Evolutionary conservation across 2,329 filamentous ascomycete species (phyloP), one percentile per base, ranked within the genome.

Genomic region (Gremmenia infestans): DNA sequence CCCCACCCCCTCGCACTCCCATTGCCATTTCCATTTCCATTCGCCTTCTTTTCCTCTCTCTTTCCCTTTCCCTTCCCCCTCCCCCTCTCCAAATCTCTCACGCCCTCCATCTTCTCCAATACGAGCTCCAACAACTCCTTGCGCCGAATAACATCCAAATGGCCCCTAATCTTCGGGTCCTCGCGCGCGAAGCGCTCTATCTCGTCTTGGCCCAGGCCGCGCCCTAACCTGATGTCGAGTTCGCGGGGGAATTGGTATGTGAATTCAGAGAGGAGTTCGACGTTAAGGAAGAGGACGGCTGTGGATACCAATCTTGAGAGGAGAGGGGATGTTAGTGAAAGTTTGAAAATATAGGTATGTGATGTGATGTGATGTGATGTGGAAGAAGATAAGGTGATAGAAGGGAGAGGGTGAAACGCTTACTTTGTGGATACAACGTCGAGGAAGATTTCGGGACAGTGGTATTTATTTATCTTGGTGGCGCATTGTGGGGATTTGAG

Each of bases 221-320:
- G 84, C 47, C 93, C 91, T 11, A 99, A 85, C 36, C 92, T 84
- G 57, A 87, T 77, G 71, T 99, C 94, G 12, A 99, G 81, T 70
- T 97, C 91, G 40, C 94, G 83, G 0, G 94, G 94, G 73, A 99
- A 99, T 70, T 94, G 91, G 74, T 97, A 96, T 76, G 96, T 97
- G 71, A 97, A 99, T 69, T 99, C 96, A 2, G 89, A 93, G 17
- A 99, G 82, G 19, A 99, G 81, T 74, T 99, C 95, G 11, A 97
- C 94, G 68, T 99, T 97, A 32, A 99, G 81, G 78, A 99, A 99
- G 0, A 99, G 83, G 8, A 99, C 94, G 2, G 94, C 93, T 0
- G 94, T 99, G 1, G 91, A 88, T 3, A 93, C 95, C 49, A 99
- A 82, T 32, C 28, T 32, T 32, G 28, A 11, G 9, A 8, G 25